Conservation (phyloP, 1,284 basidiomycete species). For the Pseudozyma thailandica region DNA sequence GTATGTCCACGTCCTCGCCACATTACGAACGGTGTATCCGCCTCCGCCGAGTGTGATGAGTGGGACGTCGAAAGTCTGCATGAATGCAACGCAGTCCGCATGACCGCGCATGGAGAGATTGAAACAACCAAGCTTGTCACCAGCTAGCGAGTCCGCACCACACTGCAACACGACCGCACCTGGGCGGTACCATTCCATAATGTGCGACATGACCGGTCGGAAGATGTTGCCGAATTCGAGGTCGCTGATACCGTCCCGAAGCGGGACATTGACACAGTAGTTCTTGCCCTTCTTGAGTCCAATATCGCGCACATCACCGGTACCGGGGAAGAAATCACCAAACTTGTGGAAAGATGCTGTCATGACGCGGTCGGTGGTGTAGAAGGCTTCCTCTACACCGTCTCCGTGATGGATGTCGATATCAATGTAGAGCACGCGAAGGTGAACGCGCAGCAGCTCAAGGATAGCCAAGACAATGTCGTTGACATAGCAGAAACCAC, state of each 20-base stretch:
- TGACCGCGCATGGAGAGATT: slow-evolving; percentile 94
- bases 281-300: slow-evolving; percentile 87
- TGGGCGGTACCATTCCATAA: slow-evolving; percentile 89
- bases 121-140: slow-evolving; percentile 95
- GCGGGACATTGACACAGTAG: slow-evolving; percentile 91
- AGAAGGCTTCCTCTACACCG: slow-evolving; percentile 98
- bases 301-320: slow-evolving; percentile 76
- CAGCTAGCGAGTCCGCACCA: slow-evolving; percentile 92
- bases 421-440: slow-evolving; percentile 95
- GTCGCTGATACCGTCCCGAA: slow-evolving; percentile 93
- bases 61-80: slow-evolving; percentile 85
- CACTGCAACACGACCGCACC: slow-evolving; percentile 93
- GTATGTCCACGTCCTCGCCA: slow-evolving; percentile 93
- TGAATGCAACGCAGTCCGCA: slow-evolving; percentile 87
- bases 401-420: slow-evolving; percentile 99
- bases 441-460: slow-evolving; percentile 71
- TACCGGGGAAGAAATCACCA: slow-evolving; percentile 97
- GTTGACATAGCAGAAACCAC: slow-evolving; percentile 97
- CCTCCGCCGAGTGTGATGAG: slow-evolving; percentile 93
- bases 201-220: slow-evolving; percentile 76
- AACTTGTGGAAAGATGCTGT: slow-evolving; percentile 92
- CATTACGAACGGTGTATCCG: slow-evolving; percentile 92
- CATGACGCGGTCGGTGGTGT: slow-evolving; percentile 95
- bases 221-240: slow-evolving; percentile 76
- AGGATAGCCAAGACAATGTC: slow-evolving; percentile 71